phyloP scores from a whole-genome alignment of 2,329 filamentous ascomycete species.

The Neoarthrinium moseri region DNA sequence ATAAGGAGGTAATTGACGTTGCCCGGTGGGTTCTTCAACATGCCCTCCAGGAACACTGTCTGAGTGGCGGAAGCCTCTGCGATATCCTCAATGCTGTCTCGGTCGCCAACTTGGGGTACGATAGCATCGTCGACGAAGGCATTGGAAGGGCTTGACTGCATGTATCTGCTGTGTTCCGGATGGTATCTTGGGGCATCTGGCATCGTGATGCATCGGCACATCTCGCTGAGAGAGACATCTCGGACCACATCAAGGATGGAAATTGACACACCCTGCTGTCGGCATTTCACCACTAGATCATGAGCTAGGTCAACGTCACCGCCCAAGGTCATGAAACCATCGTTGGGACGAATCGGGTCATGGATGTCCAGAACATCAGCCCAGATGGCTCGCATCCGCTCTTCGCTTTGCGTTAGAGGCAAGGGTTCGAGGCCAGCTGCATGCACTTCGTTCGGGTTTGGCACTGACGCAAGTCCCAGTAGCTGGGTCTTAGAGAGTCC shows the following conservation, averaged over 20 bases:
- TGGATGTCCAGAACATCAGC: slow-evolving; percentile 39
- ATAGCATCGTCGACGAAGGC: slow-evolving; percentile 39
- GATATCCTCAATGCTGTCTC: slow-evolving; percentile 43
- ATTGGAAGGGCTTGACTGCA: slow-evolving; percentile 21
- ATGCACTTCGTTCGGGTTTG: slow-evolving; percentile 34
- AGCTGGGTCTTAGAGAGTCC: slow-evolving; percentile 43
- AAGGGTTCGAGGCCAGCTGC: slow-evolving; percentile 40
- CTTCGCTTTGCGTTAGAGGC: slow-evolving; percentile 46
- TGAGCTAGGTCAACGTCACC: slow-evolving; percentile 45
- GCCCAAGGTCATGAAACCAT: slow-evolving; percentile 45
- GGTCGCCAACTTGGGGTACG: slow-evolving; percentile 40
- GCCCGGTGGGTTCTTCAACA: slow-evolving; percentile 37
- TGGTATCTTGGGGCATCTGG: slow-evolving; percentile 18
- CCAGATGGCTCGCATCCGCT: slow-evolving; percentile 48
- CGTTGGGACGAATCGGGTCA: slow-evolving; percentile 36
- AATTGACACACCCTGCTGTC: slow-evolving; percentile 39
- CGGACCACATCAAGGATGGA: slow-evolving; percentile 41
- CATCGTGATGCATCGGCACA: slow-evolving; percentile 34
- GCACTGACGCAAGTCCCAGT: slow-evolving; percentile 35
- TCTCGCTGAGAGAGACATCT: slow-evolving; percentile 40
- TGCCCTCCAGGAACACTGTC: slow-evolving; percentile 45
- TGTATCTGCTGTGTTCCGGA: slow-evolving; percentile 7
- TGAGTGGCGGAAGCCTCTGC: slow-evolving; percentile 48
- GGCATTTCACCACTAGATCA: slow-evolving; percentile 42
- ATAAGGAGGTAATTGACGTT: slow-evolving; percentile 49